phyloP scores from a whole-genome alignment of 495 filamentous ascomycete genomes.

The Penicillium diatomitis region DNA sequence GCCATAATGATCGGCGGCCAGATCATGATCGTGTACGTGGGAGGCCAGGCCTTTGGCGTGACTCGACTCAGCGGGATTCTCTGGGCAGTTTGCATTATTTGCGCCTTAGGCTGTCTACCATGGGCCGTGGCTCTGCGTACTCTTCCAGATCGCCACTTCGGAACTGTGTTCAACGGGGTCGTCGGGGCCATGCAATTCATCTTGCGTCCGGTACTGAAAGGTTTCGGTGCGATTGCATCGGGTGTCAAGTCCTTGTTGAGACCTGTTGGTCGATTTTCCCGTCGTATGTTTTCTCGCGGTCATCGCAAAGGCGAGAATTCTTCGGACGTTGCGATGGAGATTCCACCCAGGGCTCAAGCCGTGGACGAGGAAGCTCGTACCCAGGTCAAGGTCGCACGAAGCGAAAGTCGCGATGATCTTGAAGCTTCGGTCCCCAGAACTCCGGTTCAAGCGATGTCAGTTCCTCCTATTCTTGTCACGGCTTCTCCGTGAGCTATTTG shows the following conservation, averaged over 20 bases:
- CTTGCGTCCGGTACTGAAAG: constrained; percentile 21
- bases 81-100: constrained; percentile 68
- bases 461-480: constrained; percentile 32
- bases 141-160: constrained; percentile 51
- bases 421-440: constrained; percentile 5
- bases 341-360: background rate
- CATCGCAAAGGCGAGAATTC: background rate
- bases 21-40: constrained; percentile 72
- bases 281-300: constrained; percentile 7
- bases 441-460: constrained; percentile 7
- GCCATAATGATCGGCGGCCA: constrained; percentile 70
- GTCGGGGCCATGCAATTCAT: constrained; percentile 16
- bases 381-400: constrained; percentile 1
- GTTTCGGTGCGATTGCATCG: constrained; percentile 8
- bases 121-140: constrained; percentile 64
- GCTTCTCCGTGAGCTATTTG: constrained; percentile 13
- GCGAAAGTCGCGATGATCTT: constrained; percentile 12
- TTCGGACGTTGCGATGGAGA: background rate
- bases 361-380: constrained; percentile 8
- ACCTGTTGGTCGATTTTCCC: constrained; percentile 17
- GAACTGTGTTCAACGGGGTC: constrained; percentile 29
- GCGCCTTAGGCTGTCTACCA: constrained; percentile 63
- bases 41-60: constrained; percentile 64
- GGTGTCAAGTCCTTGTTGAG: constrained; percentile 11
- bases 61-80: constrained; percentile 54